phyloP scores from a whole-genome alignment of 2,329 filamentous ascomycete species.

The Sporothrix dimorphospora region DNA sequence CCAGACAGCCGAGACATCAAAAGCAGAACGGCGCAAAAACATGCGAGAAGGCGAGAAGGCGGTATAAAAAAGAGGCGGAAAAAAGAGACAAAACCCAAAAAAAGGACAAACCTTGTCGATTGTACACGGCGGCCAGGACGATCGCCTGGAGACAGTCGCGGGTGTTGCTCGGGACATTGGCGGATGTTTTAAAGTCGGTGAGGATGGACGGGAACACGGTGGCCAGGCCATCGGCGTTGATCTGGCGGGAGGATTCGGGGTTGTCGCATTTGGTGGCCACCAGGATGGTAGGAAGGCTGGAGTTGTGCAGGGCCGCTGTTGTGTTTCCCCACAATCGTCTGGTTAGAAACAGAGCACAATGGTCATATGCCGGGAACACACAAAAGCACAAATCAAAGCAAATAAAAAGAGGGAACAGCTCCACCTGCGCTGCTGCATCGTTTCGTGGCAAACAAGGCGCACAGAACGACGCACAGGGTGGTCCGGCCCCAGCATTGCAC shows the following conservation, averaged over 20 bases:
- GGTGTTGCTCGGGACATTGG: conserved; percentile 70
- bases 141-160: conserved; percentile 77
- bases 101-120: conserved; percentile 65
- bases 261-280: conserved; percentile 91
- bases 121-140: conserved; percentile 69
- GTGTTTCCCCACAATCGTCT: conserved; percentile 23
- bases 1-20: conserved; percentile 15
- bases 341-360: conserved; percentile 25
- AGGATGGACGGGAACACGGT: conserved; percentile 69
- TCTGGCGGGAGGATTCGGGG: conserved; percentile 67
- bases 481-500: not conserved
- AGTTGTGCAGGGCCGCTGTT: conserved; percentile 72
- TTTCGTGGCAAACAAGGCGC: conserved; percentile 1
- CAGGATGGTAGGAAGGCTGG: conserved; percentile 74
- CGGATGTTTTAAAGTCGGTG: conserved; percentile 73
- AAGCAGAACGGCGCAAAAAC: not conserved
- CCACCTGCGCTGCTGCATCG: conserved; percentile 15
- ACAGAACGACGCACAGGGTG: not conserved
- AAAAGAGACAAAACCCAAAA: not conserved
- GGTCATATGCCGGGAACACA: not conserved
- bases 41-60: not conserved
- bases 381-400: not conserved
- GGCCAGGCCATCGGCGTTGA: conserved; percentile 68
- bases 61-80: conserved; percentile 12
- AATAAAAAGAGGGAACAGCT: not conserved